Evolutionary conservation across 2,329 filamentous ascomycete genomes (phyloP), one percentile per base, ranked within the genome.

Genomic region (Alternaria consortialis): DNA sequence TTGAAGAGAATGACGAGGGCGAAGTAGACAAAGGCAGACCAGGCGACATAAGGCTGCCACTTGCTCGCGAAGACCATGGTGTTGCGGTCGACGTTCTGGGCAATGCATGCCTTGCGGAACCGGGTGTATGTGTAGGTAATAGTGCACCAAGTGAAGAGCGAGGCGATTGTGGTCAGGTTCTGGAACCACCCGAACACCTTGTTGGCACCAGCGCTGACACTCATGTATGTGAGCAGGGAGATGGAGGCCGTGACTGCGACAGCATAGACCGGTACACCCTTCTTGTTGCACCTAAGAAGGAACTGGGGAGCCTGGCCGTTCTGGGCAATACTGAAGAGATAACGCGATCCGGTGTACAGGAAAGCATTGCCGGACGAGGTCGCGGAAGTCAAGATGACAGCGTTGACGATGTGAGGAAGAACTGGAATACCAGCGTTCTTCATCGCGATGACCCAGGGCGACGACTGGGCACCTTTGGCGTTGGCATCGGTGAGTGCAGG

Each of bases 351-450:
- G 2, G 82, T 81, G 69, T 84, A 84, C 53, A 93, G 80, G 70
- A 85, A 87, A 66, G 90, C 87, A 67, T 93, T 93, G 0, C 86
- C 88, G 0, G 90, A 84, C 0, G 90, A 92, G 79, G 87, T 89
- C 0, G 89, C 90, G 0, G 89, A 90, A 0, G 88, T 91, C 66
- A 93, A 84, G 67, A 94, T 89, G 27, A 93, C 83, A 36, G 90
- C 91, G 74, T 94, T 94, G 78, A 94, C 88, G 56, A 94, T 86
- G 6, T 87, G 88, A 0, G 90, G 89, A 5, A 93, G 85, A 7
- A 85, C 88, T 5, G 82, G 83, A 58, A 93, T 88, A 0, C 89
- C 87, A 2, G 90, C 91, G 31, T 87, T 85, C 11, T 85, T 83
- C 37, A 90, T 88, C 17, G 90, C 91, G 64, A 93, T 91, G 60